phyloP scores from a whole-genome alignment of 2,329 filamentous ascomycete species.

The Aureobasidium sp. region DNA sequence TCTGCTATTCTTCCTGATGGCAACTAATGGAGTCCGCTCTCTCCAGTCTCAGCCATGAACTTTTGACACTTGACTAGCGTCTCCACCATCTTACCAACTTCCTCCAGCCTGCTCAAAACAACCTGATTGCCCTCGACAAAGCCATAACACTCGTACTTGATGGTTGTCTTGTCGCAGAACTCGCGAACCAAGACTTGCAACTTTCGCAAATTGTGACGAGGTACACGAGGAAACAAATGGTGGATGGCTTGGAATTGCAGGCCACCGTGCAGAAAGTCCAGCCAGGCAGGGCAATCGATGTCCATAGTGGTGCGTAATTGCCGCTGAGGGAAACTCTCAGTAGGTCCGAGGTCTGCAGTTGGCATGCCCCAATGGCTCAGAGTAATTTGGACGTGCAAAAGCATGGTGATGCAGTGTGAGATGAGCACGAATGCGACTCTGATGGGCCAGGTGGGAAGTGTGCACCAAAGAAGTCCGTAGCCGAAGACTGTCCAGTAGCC shows the following conservation, averaged over 20 bases:
- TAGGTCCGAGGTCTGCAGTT: constrained; percentile 53
- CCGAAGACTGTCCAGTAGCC: constrained; percentile 87
- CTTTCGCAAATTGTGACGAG: constrained; percentile 56
- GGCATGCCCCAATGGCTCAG: constrained; percentile 67
- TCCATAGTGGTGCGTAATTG: constrained; percentile 67
- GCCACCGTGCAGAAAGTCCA: constrained; percentile 64
- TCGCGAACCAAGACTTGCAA: constrained; percentile 52
- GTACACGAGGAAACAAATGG: constrained; percentile 60
- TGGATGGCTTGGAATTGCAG: constrained; percentile 66
- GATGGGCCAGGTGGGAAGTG: constrained; percentile 58
- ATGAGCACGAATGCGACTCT: constrained; percentile 63
- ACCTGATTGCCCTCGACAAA: constrained; percentile 56
- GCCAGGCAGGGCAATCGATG: constrained; percentile 61
- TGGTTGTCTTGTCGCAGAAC: constrained; percentile 55
- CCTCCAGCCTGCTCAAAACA: constrained; percentile 44
- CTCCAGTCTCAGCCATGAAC: constrained; percentile 28
- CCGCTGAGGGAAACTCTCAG: constrained; percentile 60
- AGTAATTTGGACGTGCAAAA: constrained; percentile 63
- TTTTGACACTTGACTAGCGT: constrained; percentile 49
- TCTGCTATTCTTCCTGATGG: too few species aligned
- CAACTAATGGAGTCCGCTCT: constrained; percentile 15
- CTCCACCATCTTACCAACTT: constrained; percentile 53
- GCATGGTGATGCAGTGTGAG: constrained; percentile 57
- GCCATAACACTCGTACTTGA: constrained; percentile 53
- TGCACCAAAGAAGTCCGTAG: constrained; percentile 67